Percentiles rank a stretch among this genome's conserved stretches.
These are phyloP conservation scores for Drosera capensis DNA, from an alignment of 148 eudicot species.

Conservation along the genomic window DNA sequence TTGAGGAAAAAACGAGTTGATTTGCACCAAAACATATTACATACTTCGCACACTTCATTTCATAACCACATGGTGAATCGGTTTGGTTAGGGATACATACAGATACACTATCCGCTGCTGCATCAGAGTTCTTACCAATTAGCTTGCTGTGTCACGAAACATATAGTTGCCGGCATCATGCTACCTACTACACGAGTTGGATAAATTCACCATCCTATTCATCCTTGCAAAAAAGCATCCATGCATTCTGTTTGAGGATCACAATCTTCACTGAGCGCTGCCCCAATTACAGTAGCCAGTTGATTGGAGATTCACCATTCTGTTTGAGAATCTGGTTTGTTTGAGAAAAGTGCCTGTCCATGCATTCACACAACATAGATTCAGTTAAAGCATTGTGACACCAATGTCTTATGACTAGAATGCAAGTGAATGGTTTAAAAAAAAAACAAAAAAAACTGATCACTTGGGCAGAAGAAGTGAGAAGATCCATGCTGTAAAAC, in stretches of 20 bases:
- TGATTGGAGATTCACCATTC: slow-evolving; percentile 47
- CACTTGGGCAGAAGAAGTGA: background rate
- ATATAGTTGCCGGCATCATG: no score
- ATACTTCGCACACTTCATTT: no score
- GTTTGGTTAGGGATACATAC: no score
- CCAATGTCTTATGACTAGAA: background rate
- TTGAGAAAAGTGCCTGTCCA: slow-evolving; percentile 84
- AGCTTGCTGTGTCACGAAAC: no score
- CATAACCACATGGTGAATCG: no score
- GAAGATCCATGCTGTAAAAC: background rate
- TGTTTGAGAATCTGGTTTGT: slow-evolving; percentile 60
- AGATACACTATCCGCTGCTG: no score
- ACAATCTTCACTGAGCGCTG: background rate
- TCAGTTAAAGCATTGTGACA: background rate
- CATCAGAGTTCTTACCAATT: no score
- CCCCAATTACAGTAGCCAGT: slow-evolving; percentile 77
- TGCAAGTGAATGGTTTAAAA: background rate
- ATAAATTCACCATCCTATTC: no score
- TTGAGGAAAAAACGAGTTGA: no score
- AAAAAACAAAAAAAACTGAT: background rate
- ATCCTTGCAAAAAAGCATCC: background rate
- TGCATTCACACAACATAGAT: background rate
- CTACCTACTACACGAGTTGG: no score
- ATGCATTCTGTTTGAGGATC: background rate
- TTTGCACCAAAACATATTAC: no score